Evolutionary conservation across 139 green algal genomes (phyloP).

Genomic region (Micractinium sp.): DNA sequence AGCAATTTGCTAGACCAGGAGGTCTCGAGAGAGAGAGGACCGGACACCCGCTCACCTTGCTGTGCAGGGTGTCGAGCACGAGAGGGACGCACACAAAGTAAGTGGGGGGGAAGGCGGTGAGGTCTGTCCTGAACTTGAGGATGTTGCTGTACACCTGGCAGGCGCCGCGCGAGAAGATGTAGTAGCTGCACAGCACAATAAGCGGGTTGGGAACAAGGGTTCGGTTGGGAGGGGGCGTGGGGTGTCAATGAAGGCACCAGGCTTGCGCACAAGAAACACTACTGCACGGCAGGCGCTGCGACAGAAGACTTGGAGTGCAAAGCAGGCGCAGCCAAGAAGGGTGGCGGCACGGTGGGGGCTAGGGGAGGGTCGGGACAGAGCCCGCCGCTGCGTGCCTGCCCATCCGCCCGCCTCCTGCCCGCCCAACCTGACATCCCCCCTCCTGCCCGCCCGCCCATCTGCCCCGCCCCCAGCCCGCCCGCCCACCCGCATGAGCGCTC

Average conservation of each 20-base stretch:
- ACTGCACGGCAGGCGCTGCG: too few relatives aligned
- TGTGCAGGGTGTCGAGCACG: slow-evolving; percentile 90
- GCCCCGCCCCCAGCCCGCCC: neutral
- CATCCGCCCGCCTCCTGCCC: too few relatives aligned
- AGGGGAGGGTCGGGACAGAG: neutral
- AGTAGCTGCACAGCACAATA: slow-evolving; percentile 43
- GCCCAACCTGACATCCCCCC: too few relatives aligned
- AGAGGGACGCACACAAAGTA: slow-evolving; percentile 94
- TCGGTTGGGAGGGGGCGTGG: too few relatives aligned
- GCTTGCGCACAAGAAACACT: neutral
- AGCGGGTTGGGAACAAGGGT: neutral
- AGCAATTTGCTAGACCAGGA: too few relatives aligned
- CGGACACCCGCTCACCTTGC: slow-evolving; percentile 50
- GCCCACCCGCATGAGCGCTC: slow-evolving; percentile 1
- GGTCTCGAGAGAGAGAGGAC: too few relatives aligned
- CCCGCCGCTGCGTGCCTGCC: neutral
- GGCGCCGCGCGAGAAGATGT: slow-evolving; percentile 58
- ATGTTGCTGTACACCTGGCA: slow-evolving; percentile 84
- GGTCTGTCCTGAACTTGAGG: slow-evolving; percentile 83
- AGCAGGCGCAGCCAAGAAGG: neutral
- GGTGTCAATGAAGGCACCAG: neutral
- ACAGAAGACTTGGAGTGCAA: neutral
- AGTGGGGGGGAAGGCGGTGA: slow-evolving; percentile 70
- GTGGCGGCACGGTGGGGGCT: neutral
- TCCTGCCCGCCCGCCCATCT: too few relatives aligned